phyloP scores from a whole-genome alignment of 73 alveolate genomes.

The Effrenium voratum region DNA sequence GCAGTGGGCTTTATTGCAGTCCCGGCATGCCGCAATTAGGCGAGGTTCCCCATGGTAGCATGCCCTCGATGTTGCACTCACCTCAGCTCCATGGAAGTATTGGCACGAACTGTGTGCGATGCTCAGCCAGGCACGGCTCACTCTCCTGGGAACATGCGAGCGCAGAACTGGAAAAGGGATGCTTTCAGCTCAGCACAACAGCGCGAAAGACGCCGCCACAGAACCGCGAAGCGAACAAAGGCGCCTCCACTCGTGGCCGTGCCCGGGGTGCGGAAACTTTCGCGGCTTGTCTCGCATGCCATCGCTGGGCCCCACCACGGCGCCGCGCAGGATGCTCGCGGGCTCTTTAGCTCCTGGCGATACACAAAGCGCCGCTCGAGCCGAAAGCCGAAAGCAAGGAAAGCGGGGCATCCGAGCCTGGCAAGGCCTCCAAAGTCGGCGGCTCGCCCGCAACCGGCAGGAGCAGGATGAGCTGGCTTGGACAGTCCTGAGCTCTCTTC shows the following conservation, averaged over 20 bases:
- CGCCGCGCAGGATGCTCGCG: constrained; percentile 79
- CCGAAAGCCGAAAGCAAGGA: background rate
- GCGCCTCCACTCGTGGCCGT: constrained; percentile 87
- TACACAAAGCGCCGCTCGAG: background rate
- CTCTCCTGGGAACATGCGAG: too few species aligned
- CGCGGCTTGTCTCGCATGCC: constrained; percentile 83
- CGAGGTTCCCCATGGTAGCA: constrained; percentile 58
- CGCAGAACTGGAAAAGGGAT: too few species aligned
- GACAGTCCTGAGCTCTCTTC: constrained; percentile 31
- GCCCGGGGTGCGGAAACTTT: constrained; percentile 83
- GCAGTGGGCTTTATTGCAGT: background rate
- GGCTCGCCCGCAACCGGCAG: constrained; percentile 52
- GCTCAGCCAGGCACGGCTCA: constrained; percentile 22
- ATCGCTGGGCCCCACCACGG: constrained; percentile 91
- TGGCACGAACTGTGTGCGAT: background rate
- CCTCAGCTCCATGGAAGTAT: background rate
- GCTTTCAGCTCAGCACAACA: too few species aligned
- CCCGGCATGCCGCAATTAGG: background rate
- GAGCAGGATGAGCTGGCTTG: constrained; percentile 73
- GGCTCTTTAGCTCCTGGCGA: constrained; percentile 54
- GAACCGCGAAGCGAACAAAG: background rate
- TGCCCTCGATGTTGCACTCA: constrained; percentile 38
- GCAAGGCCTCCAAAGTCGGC: constrained; percentile 60
- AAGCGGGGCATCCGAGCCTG: background rate
- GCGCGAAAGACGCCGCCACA: background rate